Evolutionary conservation across 176 grass and related monocot species (phyloP).

Genomic region (Carex parvula): DNA sequence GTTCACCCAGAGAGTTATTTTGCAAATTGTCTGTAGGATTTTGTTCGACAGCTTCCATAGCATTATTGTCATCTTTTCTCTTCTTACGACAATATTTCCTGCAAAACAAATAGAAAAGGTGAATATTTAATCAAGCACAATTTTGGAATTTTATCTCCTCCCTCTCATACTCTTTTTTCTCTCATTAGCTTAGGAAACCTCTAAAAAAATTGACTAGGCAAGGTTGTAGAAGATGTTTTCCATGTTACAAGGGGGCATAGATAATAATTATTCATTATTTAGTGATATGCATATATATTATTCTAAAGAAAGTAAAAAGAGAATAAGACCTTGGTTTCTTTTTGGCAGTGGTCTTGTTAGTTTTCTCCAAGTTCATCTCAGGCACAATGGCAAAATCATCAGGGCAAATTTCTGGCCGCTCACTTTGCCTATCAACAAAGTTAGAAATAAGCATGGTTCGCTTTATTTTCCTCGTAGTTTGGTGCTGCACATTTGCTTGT

Average conservation of each 20-base stretch:
- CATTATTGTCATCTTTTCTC: conserved; percentile 1
- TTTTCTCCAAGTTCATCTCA: conserved; percentile 34
- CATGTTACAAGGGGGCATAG: not conserved
- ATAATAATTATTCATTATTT: not conserved
- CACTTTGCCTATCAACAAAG: conserved; percentile 83
- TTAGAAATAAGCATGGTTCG: conserved; percentile 64
- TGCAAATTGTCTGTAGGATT: not conserved
- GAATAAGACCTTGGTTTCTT: conserved; percentile 45
- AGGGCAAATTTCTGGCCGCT: conserved; percentile 67
- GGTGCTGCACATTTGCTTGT: conserved; percentile 36
- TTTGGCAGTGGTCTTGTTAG: conserved; percentile 18
- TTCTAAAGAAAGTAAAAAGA: not conserved
- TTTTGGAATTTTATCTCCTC: not conserved
- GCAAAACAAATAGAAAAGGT: conserved; percentile 11
- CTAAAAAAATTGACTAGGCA: not conserved
- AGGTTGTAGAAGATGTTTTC: not conserved
- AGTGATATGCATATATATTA: not conserved
- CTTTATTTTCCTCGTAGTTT: conserved; percentile 61
- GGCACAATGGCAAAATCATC: conserved; percentile 44
- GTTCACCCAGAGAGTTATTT: not conserved
- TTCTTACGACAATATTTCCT: not conserved
- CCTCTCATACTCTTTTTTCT: not conserved
- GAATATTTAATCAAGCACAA: not conserved
- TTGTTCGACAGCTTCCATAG: conserved; percentile 13
- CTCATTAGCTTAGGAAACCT: not conserved